Conservation (phyloP, 2,329 filamentous ascomycete species). For the Ascochyta clinopodiicola region DNA sequence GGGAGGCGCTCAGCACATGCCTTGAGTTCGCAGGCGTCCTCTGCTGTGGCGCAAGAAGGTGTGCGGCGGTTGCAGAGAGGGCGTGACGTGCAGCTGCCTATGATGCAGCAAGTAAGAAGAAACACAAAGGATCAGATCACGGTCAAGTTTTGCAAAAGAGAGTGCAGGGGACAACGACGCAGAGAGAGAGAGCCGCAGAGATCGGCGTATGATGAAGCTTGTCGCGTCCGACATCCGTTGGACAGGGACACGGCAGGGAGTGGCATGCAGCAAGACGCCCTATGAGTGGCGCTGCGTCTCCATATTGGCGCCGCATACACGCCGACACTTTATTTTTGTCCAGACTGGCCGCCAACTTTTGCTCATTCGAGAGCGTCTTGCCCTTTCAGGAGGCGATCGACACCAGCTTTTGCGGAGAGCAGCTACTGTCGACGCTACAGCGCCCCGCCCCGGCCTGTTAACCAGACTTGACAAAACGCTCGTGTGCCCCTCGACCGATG, state of each 20-base stretch:
- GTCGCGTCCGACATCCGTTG: constrained; percentile 15
- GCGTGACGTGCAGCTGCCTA: neutral
- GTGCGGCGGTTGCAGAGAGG: neutral
- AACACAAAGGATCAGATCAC: neutral
- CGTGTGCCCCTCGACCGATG: neutral
- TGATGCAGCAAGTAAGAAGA: constrained; percentile 6
- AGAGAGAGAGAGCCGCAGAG: neutral
- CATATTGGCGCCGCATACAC: constrained; percentile 19
- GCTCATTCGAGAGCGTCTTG: constrained; percentile 6
- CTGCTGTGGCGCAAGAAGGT: neutral
- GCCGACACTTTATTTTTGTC: constrained; percentile 18
- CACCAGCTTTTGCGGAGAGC: constrained; percentile 14
- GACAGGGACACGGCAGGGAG: constrained; percentile 14
- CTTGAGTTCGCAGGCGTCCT: constrained; percentile 2
- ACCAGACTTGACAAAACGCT: constrained; percentile 5
- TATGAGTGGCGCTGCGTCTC: constrained; percentile 13
- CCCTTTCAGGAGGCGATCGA: constrained; percentile 19
- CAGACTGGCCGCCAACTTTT: constrained; percentile 10
- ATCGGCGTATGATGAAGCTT: constrained; percentile 19
- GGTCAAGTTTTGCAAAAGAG: constrained; percentile 5
- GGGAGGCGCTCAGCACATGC: constrained; percentile 20
- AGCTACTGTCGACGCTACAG: constrained; percentile 12
- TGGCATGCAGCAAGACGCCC: constrained; percentile 11
- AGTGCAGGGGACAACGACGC: constrained; percentile 1
- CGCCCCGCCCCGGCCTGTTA: constrained; percentile 6